phyloP scores from a whole-genome alignment of 164 flowering plant genomes.

The Umbellularia californica region DNA sequence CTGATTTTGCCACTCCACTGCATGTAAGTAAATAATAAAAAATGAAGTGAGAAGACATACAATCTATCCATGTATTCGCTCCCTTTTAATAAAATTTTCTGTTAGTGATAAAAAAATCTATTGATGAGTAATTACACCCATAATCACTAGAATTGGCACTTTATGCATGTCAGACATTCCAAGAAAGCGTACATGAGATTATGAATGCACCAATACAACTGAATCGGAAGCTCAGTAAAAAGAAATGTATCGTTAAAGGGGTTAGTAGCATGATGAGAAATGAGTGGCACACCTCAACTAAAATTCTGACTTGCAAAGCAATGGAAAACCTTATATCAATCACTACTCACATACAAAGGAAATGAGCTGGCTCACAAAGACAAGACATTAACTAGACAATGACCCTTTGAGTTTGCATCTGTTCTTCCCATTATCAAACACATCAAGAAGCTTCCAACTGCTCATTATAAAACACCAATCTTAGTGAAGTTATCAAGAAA shows the following conservation, averaged over 20 bases:
- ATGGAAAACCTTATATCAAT: too few species aligned
- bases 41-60: neutral
- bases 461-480: too few species aligned
- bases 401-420: too few species aligned
- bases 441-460: too few species aligned
- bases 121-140: neutral
- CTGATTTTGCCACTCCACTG: slow-evolving; percentile 63
- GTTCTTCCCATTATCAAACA: too few species aligned
- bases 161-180: neutral
- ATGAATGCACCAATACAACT: neutral
- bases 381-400: too few species aligned
- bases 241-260: neutral
- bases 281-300: neutral
- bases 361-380: too few species aligned
- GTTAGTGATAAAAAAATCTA: too few species aligned
- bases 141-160: neutral
- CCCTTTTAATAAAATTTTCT: too few species aligned
- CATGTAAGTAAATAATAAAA: slow-evolving; percentile 7
- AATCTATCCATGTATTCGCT: too few species aligned
- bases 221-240: neutral
- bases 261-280: neutral
- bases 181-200: neutral
- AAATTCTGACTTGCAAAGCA: neutral
- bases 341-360: too few species aligned
- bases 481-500: too few species aligned